Evolutionary conservation across 805 yeast genomes (phyloP), one percentile per base, ranked within the genome.

Genomic region (Wickerhamiella parazyma): DNA sequence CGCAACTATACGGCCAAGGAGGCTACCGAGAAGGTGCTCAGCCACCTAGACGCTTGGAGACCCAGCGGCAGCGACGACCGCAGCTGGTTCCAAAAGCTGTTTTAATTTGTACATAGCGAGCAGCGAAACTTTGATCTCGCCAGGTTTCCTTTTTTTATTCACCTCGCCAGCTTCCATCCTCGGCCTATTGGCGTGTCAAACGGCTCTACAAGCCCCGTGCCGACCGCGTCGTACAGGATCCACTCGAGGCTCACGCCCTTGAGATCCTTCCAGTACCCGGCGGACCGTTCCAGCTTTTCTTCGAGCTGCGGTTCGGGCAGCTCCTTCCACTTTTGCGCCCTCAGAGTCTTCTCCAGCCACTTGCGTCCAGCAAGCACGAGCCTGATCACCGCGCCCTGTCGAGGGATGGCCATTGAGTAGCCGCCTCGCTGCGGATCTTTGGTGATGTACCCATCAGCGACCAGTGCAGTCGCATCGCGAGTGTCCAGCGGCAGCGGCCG

Each of bases 1-100:
- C 78, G 94, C 61, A 89, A 89, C 56, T 83, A 78, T 52, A 83
- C 78, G 45, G 87, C 86, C 20, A 70, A 68, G 17, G 78, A 78
- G 48, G 95, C 93, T 21, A 78, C 78, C 12, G 75, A 71, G 33
- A 82, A 82, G 63, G 82, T 91, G 51, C 71, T 72, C 52, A 76
- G 76, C 47, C 87, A 84, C 53, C 71, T 85, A 35, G 77, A 73
- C 49, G 80, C 81, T 1, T 87, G 78, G 65, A 66, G 78, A 46
- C 93, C 95, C 21, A 40, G 49, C 35, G 17, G 38, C 22, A 35
- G 33, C 9, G 55, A 48, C 9, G 36, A 34, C 18, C 43, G 51
- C 18, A 33, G 51, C 29, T 53, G 46, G 41, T n/a, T 48, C 33
- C 49, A 45, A 25, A 44, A 45, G 36, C 33, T 52, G 12, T 17